These are phyloP conservation scores for Calocera viscosa DNA, from an alignment of 768 basidiomycete species.

Conservation along the genomic window DNA sequence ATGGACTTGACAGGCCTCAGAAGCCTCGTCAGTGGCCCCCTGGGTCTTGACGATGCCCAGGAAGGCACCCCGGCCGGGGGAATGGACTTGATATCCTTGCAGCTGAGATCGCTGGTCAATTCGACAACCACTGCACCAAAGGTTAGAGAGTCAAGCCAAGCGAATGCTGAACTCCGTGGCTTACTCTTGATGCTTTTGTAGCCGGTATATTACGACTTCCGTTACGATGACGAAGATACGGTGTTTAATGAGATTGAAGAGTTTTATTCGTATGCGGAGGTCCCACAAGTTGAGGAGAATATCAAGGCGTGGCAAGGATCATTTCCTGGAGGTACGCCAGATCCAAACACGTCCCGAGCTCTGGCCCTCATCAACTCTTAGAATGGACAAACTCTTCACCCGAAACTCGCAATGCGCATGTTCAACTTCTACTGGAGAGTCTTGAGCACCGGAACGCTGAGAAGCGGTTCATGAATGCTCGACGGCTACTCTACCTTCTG, in stretches of 20 bases:
- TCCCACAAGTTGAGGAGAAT: slow-evolving; percentile 79
- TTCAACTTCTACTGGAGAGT: slow-evolving; percentile 71
- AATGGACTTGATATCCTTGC: not conserved
- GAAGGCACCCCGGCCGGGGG: not conserved
- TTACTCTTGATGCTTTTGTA: not conserved
- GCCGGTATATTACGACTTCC: slow-evolving; percentile 59
- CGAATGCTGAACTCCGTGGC: no score
- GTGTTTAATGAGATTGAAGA: slow-evolving; percentile 94
- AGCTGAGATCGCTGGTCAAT: not conserved
- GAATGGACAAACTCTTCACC: slow-evolving; percentile 70
- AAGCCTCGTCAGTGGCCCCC: not conserved
- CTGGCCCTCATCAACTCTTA: slow-evolving; percentile 20
- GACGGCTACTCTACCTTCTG: slow-evolving; percentile 75
- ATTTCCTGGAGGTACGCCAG: slow-evolving; percentile 54
- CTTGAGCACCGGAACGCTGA: slow-evolving; percentile 78
- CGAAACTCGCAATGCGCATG: slow-evolving; percentile 52
- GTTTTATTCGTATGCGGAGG: slow-evolving; percentile 95
- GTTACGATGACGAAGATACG: slow-evolving; percentile 92
- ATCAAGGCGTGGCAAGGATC: slow-evolving; percentile 78
- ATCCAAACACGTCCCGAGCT: not conserved
- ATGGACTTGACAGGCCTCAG: not conserved
- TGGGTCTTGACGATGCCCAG: slow-evolving; percentile 5
- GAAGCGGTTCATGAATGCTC: slow-evolving; percentile 74
- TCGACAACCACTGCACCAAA: not conserved
- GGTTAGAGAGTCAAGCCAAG: no score